Conservation (phyloP, 805 yeast genomes). For the Candida endomychidarum region DNA sequence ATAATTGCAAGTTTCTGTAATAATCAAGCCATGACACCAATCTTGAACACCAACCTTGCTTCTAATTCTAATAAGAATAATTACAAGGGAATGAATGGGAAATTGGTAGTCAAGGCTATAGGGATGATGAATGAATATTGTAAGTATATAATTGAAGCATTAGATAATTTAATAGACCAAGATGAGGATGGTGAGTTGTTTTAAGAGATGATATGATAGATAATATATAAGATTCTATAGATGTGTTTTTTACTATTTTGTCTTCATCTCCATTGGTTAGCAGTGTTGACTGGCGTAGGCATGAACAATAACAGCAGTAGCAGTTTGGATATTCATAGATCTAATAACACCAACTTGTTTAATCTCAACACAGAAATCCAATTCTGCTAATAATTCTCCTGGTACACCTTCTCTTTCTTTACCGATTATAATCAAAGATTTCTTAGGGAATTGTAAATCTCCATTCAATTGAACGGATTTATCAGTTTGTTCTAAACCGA, state of each 20-base stretch:
- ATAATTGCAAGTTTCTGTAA: slow-evolving; percentile 69
- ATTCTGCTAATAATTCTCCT: slow-evolving; percentile 74
- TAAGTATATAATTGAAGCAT: slow-evolving; percentile 56
- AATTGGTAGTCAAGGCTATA: slow-evolving; percentile 52
- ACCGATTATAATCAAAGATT: slow-evolving; percentile 77
- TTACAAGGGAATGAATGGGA: slow-evolving; percentile 56
- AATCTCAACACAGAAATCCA: slow-evolving; percentile 86
- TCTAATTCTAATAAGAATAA: slow-evolving; percentile 43
- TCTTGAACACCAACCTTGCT: slow-evolving; percentile 65
- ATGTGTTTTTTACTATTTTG: no score
- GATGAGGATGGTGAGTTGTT: slow-evolving; percentile 36
- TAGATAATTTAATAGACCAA: slow-evolving; percentile 47
- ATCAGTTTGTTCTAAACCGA: slow-evolving; percentile 93
- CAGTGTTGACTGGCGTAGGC: slow-evolving; percentile 78
- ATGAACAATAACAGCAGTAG: slow-evolving; percentile 91
- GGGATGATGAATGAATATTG: slow-evolving; percentile 61
- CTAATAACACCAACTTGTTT: slow-evolving; percentile 90
- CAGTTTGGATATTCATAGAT: slow-evolving; percentile 96
- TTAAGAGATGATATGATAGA: background rate
- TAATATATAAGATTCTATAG: slow-evolving; percentile 1
- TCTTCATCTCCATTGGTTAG: no score
- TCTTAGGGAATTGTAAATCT: slow-evolving; percentile 70
- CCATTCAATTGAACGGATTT: slow-evolving; percentile 70
- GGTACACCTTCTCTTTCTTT: slow-evolving; percentile 91
- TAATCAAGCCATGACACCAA: slow-evolving; percentile 69